phyloP scores from a whole-genome alignment of 768 basidiomycete species.

The Leccinum subgranulosum region DNA sequence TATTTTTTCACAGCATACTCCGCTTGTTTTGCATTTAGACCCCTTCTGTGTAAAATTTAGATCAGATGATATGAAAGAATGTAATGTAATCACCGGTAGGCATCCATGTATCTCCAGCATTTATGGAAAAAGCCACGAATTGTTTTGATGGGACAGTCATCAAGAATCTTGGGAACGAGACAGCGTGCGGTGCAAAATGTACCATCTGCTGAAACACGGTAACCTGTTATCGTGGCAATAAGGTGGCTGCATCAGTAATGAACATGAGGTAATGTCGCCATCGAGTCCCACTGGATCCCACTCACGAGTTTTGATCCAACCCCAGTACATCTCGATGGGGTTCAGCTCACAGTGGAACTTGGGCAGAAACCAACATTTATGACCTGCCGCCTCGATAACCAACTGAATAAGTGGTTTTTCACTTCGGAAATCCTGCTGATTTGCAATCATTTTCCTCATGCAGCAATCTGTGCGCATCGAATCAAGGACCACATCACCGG shows the following conservation, averaged over 20 bases:
- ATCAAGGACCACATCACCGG: neutral
- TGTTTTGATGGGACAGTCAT: too few species aligned
- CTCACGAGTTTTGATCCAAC: neutral
- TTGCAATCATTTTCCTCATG: slow-evolving; percentile 25
- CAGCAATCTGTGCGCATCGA: slow-evolving; percentile 30
- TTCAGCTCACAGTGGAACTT: slow-evolving; percentile 10
- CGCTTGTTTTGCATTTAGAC: too few species aligned
- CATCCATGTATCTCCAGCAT: too few species aligned
- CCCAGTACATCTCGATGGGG: slow-evolving; percentile 5
- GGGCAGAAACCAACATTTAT: slow-evolving; percentile 28
- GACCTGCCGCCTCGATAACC: slow-evolving; percentile 20
- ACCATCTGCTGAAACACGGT: too few species aligned
- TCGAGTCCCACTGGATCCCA: neutral
- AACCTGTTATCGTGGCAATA: neutral
- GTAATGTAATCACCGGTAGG: too few species aligned
- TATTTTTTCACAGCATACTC: too few species aligned
- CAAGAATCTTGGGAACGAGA: too few species aligned
- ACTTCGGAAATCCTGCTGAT: slow-evolving; percentile 29
- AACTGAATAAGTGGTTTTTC: slow-evolving; percentile 21
- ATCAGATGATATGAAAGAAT: too few species aligned
- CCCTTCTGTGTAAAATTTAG: too few species aligned
- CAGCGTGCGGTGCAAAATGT: too few species aligned
- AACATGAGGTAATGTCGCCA: neutral
- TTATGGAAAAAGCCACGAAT: too few species aligned
- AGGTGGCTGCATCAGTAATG: neutral